Conservation (phyloP, 116 monocot genomes). For the Posidonia oceanica region DNA sequence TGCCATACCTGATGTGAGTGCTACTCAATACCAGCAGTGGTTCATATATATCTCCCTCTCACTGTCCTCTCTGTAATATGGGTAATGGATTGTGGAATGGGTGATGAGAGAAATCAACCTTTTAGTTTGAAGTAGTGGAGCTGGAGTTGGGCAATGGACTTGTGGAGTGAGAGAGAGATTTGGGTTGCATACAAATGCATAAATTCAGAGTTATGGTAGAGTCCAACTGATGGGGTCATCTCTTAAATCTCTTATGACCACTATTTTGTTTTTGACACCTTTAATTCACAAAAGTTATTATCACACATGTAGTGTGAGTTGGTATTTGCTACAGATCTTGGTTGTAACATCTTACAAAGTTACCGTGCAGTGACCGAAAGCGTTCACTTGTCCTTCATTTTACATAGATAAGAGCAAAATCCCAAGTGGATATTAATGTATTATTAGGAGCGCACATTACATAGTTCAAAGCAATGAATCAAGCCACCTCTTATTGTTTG, state of each 20-base stretch:
- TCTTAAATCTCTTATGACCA: neutral
- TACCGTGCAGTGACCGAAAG: too few species aligned
- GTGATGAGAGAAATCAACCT: neutral
- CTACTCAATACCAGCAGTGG: too few species aligned
- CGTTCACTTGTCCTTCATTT: too few species aligned
- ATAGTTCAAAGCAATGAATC: too few species aligned
- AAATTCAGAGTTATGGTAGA: neutral
- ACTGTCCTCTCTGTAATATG: neutral
- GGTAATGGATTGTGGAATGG: neutral
- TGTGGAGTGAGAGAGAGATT: neutral
- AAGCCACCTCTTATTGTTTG: too few species aligned
- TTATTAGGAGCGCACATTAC: too few species aligned
- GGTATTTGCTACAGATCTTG: too few species aligned
- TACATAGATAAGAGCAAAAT: too few species aligned
- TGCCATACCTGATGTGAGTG: neutral
- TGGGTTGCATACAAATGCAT: neutral
- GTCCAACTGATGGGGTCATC: slow-evolving; percentile 1
- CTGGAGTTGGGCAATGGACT: neutral
- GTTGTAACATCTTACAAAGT: too few species aligned
- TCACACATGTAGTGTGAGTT: too few species aligned
- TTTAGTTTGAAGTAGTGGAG: neutral
- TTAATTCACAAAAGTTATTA: neutral
- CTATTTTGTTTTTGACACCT: slow-evolving; percentile 7
- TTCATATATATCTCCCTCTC: neutral
- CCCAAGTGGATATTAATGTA: too few species aligned